Evolutionary conservation across 192 early-diverging fungal species (phyloP).

Genomic region (Linnemannia zychae): DNA sequence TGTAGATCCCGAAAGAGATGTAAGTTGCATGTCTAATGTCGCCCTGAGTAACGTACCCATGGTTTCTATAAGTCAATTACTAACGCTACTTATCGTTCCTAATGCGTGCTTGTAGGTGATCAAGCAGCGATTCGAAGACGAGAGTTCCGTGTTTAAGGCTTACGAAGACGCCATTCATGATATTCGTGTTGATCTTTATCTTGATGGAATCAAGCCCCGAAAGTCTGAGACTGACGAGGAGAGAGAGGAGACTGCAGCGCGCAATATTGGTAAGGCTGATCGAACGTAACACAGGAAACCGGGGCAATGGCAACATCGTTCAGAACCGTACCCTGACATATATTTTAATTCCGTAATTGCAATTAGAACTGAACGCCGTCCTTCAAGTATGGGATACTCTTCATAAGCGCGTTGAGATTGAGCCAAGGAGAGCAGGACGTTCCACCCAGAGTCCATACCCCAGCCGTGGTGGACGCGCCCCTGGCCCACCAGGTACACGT

Average conservation of each 20-base stretch:
- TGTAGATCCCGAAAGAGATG: constrained; percentile 55
- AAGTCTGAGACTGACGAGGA: constrained; percentile 46
- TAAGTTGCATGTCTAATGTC: constrained; percentile 31
- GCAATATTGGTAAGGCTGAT: constrained; percentile 24
- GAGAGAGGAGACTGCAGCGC: constrained; percentile 19
- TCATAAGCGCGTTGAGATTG: constrained; percentile 39
- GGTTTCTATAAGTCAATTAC: not conserved
- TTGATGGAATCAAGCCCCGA: constrained; percentile 46
- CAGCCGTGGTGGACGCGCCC: constrained; percentile 20
- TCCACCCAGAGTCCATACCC: constrained; percentile 38
- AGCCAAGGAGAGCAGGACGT: constrained; percentile 41
- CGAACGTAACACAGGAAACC: not conserved
- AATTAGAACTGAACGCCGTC: constrained; percentile 32
- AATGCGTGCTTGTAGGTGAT: constrained; percentile 30
- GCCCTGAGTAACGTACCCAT: not conserved
- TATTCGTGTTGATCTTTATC: constrained; percentile 47
- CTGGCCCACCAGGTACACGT: constrained; percentile 36
- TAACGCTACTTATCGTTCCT: not conserved
- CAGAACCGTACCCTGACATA: not conserved
- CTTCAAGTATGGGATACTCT: constrained; percentile 42
- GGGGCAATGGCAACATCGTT: not conserved
- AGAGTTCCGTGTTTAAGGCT: constrained; percentile 49
- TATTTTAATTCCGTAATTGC: not conserved
- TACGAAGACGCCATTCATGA: constrained; percentile 57
- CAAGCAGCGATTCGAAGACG: constrained; percentile 57